Base-by-base conservation (phyloP, 1,284 basidiomycete genomes). In the Microbotryum lychnidis-dioicae region DNA sequence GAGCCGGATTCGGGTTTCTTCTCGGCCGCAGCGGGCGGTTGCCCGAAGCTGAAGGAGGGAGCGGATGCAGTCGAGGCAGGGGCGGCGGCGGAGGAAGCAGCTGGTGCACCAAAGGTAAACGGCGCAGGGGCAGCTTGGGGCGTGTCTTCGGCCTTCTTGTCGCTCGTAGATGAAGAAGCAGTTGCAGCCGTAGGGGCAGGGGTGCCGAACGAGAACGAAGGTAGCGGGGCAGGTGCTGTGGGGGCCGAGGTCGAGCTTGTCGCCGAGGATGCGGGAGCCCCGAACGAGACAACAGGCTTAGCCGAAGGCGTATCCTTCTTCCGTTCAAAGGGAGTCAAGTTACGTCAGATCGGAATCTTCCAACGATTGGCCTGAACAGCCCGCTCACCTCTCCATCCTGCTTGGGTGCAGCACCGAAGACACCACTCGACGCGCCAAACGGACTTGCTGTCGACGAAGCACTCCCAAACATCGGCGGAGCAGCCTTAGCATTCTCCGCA, bases 11-110 rank as follows among this genome's bases (percentile, higher is more conserved):
- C 50, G 20, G 50, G 23, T 46, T 27, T 25, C 7, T 58, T 2
- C 7, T 51, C 8, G 10, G 57, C 2, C 3, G 51, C 27, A 20
- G 54, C 48, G 8, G 58, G 21, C 4, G 60, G 6, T 4, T 55
- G 56, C 25, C 58, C 57, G 54, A 67, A 67, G 2, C 52, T 16
- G 60, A 67, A 64, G 2, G 65, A 54, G 5, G 64, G 49, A 18
- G 33, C 25, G 14, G 58, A 23, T 2, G 60, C 49, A 1, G 58
- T 18, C 2, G 21, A 14, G 9, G 57, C 37, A 18, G 33, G n/a
- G 14, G 58, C 27, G 5, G 60, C 45, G 1, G 58, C 18, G 4
- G 21, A 14, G 12, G 57, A 37, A 4, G 53, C 16, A 1, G 54
- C 37, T 5, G 61, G 33, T 47, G 57, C 55, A 25, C 57, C 54